Conservation (phyloP, 495 filamentous ascomycete genomes). For the Trichoderma reesei region DNA sequence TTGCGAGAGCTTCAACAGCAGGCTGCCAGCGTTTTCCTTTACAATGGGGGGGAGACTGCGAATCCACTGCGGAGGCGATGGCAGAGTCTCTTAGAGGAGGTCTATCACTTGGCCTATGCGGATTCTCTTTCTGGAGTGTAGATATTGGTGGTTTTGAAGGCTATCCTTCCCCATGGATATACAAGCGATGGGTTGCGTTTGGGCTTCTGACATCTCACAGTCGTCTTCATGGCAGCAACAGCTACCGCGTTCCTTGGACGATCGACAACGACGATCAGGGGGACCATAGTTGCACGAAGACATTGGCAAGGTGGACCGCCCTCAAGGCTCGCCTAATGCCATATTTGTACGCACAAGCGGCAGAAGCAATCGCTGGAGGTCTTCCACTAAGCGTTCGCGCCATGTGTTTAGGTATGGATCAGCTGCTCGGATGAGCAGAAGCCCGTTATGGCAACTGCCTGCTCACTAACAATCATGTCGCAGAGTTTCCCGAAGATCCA, state of each 20-base stretch:
- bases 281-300: slow-evolving; percentile 41
- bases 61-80: slow-evolving; percentile 63
- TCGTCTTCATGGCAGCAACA: slow-evolving; percentile 54
- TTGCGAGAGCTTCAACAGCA: slow-evolving; percentile 56
- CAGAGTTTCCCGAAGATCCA: slow-evolving; percentile 54
- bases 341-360: slow-evolving; percentile 49
- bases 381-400: slow-evolving; percentile 47
- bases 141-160: slow-evolving; percentile 72
- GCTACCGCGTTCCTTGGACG: slow-evolving; percentile 63
- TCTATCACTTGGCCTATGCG: slow-evolving; percentile 52
- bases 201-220: slow-evolving; percentile 59
- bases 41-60: slow-evolving; percentile 59
- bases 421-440: no score
- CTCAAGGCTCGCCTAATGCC: slow-evolving; percentile 55
- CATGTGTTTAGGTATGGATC: slow-evolving; percentile 36
- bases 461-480: no score
- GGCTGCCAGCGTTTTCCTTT: slow-evolving; percentile 61
- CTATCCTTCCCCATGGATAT: slow-evolving; percentile 54
- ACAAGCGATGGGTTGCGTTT: slow-evolving; percentile 70
- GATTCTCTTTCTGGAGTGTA: slow-evolving; percentile 59
- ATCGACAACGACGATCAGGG: slow-evolving; percentile 47
- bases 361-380: slow-evolving; percentile 33
- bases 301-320: slow-evolving; percentile 47
- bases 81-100: slow-evolving; percentile 65
- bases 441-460: no score